Percentiles rank a stretch among this genome's conserved stretches.
Evolutionary conservation across 2,329 filamentous ascomycete genomes (phyloP).

Genomic region (Dryadomyces sulphureus): DNA sequence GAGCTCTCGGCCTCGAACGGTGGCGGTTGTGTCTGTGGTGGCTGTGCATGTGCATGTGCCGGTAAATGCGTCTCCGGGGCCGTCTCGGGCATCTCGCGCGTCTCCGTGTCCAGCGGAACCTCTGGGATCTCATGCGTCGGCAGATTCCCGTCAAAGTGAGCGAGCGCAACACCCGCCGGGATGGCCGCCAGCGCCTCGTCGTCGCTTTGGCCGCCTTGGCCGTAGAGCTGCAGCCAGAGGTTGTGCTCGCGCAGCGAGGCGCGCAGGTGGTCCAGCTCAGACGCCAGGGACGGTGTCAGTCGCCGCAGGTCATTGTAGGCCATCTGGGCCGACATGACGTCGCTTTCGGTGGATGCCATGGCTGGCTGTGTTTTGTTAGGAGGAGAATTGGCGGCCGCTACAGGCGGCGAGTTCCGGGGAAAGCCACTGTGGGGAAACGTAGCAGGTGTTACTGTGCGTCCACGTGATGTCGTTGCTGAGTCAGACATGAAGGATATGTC

Average conservation of each 20-base stretch:
- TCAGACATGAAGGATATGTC: no score
- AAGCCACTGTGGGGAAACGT: no score
- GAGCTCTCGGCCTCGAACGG: neutral
- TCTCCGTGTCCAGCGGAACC: neutral
- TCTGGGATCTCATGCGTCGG: no score
- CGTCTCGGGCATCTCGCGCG: neutral
- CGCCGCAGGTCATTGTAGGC: conserved; percentile 16
- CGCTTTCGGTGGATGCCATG: neutral
- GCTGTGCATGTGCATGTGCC: no score
- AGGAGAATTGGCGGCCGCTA: no score
- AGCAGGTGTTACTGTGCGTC: no score
- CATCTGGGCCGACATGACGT: conserved; percentile 4
- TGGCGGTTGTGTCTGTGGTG: neutral
- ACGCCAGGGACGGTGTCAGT: conserved; percentile 15
- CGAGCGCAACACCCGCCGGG: neutral
- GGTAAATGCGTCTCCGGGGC: neutral
- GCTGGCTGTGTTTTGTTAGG: no score
- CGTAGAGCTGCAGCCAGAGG: conserved; percentile 16
- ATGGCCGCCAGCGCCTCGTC: neutral
- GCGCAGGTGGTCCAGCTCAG: conserved; percentile 16
- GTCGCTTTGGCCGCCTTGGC: conserved; percentile 9
- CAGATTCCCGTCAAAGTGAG: neutral
- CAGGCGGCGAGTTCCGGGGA: no score
- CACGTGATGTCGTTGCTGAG: no score
- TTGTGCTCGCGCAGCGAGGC: conserved; percentile 17